These are phyloP conservation scores for Macadamia integrifolia DNA, from an alignment of 164 flowering plant genomes.

Conservation along the genomic window DNA sequence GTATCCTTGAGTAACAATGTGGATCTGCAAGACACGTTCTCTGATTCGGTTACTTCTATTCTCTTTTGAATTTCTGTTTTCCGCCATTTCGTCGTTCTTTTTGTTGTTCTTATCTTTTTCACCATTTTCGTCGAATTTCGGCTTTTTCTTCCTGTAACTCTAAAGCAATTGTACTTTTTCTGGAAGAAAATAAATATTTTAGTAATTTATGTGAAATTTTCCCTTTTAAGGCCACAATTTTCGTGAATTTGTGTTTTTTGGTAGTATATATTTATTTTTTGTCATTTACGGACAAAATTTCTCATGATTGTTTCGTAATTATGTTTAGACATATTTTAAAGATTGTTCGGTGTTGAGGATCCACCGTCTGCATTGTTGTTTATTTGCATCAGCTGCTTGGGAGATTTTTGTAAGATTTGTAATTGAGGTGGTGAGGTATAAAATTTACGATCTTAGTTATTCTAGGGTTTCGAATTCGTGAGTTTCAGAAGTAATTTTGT, in stretches of 20 bases:
- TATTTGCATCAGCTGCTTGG: background rate
- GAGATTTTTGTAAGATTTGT: background rate
- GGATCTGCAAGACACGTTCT: conserved; percentile 12
- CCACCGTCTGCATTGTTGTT: background rate
- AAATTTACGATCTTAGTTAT: no score
- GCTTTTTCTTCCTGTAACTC: no score
- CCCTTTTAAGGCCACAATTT: no score
- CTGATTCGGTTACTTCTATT: background rate
- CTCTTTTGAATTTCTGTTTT: background rate
- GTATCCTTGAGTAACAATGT: conserved; percentile 50
- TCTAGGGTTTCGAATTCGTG: background rate
- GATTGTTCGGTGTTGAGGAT: background rate
- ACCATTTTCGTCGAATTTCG: no score
- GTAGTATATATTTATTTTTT: no score
- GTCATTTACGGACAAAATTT: background rate
- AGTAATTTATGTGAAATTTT: no score
- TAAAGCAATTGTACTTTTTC: no score
- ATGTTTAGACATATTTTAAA: no score
- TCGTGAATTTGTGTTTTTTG: background rate
- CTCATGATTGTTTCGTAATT: background rate
- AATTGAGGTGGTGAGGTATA: background rate
- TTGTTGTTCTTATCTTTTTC: background rate
- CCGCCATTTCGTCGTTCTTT: background rate
- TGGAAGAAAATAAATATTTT: no score
- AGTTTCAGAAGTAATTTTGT: background rate